Conservation (phyloP, 2,329 filamentous ascomycete species). For the Huntiella savannae region DNA sequence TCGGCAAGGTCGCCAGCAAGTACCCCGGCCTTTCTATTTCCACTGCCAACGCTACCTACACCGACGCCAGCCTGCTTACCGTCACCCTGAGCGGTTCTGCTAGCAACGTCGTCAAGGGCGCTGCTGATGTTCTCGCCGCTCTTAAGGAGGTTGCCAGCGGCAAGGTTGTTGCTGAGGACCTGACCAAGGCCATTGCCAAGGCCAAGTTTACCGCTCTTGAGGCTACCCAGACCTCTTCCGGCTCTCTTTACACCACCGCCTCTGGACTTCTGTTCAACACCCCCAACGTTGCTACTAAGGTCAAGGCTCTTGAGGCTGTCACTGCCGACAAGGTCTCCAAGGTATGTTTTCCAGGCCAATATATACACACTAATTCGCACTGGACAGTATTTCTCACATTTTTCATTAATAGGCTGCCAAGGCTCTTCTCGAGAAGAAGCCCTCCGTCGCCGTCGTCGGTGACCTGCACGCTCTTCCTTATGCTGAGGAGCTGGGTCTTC, state of each 20-base stretch:
- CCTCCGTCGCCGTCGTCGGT: constrained; percentile 73
- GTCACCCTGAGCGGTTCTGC: constrained; percentile 65
- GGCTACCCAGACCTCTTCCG: constrained; percentile 55
- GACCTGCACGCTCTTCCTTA: constrained; percentile 83
- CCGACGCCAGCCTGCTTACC: constrained; percentile 78
- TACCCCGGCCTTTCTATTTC: constrained; percentile 47
- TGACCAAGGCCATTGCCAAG: constrained; percentile 77
- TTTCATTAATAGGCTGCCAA: constrained; percentile 53
- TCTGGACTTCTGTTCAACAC: constrained; percentile 63
- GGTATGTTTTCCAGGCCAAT: background rate
- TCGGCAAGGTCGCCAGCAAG: constrained; percentile 57
- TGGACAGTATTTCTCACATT: constrained; percentile 15
- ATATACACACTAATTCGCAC: too few relatives aligned
- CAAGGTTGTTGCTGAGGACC: constrained; percentile 60
- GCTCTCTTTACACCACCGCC: constrained; percentile 67
- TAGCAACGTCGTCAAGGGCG: constrained; percentile 50
- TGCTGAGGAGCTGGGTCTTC: constrained; percentile 83
- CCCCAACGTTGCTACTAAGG: constrained; percentile 65
- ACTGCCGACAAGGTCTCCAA: constrained; percentile 51
- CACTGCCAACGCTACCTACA: constrained; percentile 70
- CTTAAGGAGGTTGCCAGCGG: constrained; percentile 67
- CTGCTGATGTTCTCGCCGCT: constrained; percentile 58
- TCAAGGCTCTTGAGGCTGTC: constrained; percentile 62
- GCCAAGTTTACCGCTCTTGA: constrained; percentile 88
- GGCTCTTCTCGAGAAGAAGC: constrained; percentile 70